A percentile compares a stretch with the other conserved stretches of the same genome.
Evolutionary conservation across 2,329 filamentous ascomycete species (phyloP).

Genomic region (Penicillium italicum): DNA sequence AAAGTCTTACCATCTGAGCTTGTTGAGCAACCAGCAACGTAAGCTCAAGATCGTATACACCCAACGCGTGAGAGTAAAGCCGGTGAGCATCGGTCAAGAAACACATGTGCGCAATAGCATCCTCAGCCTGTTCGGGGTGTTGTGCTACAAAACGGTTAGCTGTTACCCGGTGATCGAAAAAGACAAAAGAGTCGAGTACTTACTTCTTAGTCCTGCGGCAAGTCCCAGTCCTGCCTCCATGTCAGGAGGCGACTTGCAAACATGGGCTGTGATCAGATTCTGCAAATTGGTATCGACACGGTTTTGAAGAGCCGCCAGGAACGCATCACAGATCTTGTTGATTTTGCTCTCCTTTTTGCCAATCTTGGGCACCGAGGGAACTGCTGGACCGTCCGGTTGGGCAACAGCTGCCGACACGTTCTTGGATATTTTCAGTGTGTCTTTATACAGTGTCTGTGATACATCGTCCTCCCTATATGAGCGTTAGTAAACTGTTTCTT

Average conservation of each 20-base stretch:
- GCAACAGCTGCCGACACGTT: conserved; percentile 25
- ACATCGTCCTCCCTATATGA: conserved; percentile 74
- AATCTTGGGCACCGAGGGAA: conserved; percentile 5
- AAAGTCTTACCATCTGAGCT: conserved; percentile 65
- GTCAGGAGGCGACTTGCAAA: conserved; percentile 89
- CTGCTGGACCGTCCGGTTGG: conserved; percentile 22
- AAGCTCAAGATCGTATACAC: conserved; percentile 86
- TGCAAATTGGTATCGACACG: conserved; percentile 68
- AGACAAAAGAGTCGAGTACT: conserved; percentile 4
- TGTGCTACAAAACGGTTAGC: conserved; percentile 44
- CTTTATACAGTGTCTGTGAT: conserved; percentile 85
- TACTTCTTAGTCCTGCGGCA: conserved; percentile 65
- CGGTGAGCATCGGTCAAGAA: conserved; percentile 92
- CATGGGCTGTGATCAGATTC: conserved; percentile 89
- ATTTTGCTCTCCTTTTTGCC: conserved; percentile 58
- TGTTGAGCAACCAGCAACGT: conserved; percentile 90
- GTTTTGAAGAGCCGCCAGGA: conserved; percentile 64
- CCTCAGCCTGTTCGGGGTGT: conserved; percentile 70
- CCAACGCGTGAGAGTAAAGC: conserved; percentile 84
- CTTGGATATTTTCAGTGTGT: conserved; percentile 61
- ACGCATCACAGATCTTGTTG: conserved; percentile 82
- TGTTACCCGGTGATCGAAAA: neutral
- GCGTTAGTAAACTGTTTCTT: conserved; percentile 26
- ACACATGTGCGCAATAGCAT: conserved; percentile 92
- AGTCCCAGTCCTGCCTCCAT: conserved; percentile 78